Conservation (phyloP, 805 yeast species). For the Zygoascus bituminiphila region DNA sequence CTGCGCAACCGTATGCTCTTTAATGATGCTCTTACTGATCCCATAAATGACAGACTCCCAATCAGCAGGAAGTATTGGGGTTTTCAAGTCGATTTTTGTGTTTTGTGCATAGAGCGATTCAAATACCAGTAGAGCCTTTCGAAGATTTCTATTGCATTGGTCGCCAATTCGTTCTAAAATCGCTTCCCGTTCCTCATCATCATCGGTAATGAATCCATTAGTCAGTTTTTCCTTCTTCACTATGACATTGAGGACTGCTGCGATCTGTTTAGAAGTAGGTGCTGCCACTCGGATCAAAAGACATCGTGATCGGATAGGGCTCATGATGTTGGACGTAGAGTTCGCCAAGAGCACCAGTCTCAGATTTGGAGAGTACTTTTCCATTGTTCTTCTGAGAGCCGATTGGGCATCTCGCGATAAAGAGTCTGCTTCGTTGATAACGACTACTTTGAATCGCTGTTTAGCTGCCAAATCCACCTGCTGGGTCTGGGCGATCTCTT, state of each 20-base stretch:
- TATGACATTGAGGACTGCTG: constrained; percentile 45
- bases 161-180: constrained; percentile 46
- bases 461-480: constrained; percentile 70
- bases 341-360: constrained; percentile 80
- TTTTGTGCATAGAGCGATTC: constrained; percentile 55
- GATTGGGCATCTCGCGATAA: constrained; percentile 92
- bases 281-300: constrained; percentile 80
- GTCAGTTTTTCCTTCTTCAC: constrained; percentile 46
- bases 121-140: constrained; percentile 67
- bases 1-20: constrained; percentile 50
- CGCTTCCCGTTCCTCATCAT: constrained; percentile 33
- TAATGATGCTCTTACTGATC: constrained; percentile 51
- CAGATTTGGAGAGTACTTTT: constrained; percentile 80
- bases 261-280: constrained; percentile 57
- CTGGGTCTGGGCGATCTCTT: constrained; percentile 91
- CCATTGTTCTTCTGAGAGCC: constrained; percentile 93
- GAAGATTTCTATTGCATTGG: constrained; percentile 58
- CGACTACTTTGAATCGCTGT: constrained; percentile 39
- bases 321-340: constrained; percentile 83
- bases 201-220: constrained; percentile 25
- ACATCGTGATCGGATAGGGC: constrained; percentile 92
- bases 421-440: constrained; percentile 87
- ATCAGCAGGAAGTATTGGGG: constrained; percentile 64
- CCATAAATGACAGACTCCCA: constrained; percentile 78
- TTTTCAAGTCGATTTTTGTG: constrained; percentile 22